These are phyloP conservation scores for Passiflora organensis DNA, from an alignment of 345 rosid species.

Conservation along the genomic window DNA sequence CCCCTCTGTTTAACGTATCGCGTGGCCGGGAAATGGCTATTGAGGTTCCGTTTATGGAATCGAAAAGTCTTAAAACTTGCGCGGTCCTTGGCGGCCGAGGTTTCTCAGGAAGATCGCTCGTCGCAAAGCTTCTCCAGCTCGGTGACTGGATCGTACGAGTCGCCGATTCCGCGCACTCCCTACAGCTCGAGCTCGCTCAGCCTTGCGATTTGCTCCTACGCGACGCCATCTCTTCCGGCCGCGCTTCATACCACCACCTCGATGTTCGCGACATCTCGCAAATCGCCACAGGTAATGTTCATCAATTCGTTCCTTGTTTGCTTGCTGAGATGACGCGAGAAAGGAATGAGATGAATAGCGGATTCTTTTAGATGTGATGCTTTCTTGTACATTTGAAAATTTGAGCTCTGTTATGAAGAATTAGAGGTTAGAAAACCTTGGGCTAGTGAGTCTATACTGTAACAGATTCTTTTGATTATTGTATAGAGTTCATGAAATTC, in stretches of 20 bases:
- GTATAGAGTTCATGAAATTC: background rate
- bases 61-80: constrained; percentile 41
- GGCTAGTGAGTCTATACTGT: too few relatives aligned
- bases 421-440: too few relatives aligned
- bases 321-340: constrained; percentile 1
- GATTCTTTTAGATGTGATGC: background rate
- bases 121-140: constrained; percentile 52
- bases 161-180: constrained; percentile 57
- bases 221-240: constrained; percentile 58
- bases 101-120: constrained; percentile 73
- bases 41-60: constrained; percentile 33
- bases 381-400: too few relatives aligned
- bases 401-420: too few relatives aligned
- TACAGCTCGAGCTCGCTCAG: constrained; percentile 37
- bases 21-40: constrained; percentile 18
- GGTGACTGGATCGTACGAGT: constrained; percentile 77
- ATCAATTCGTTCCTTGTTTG: background rate
- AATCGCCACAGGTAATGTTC: constrained; percentile 44
- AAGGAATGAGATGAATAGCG: background rate
- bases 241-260: constrained; percentile 57
- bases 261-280: constrained; percentile 60
- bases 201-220: constrained; percentile 50
- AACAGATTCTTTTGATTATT: too few relatives aligned
- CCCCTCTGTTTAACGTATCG: background rate
- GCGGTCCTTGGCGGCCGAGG: constrained; percentile 87